These are phyloP conservation scores for Blastobotrys ciferrii DNA, from an alignment of 1,139 yeast genomes.

Conservation along the genomic window DNA sequence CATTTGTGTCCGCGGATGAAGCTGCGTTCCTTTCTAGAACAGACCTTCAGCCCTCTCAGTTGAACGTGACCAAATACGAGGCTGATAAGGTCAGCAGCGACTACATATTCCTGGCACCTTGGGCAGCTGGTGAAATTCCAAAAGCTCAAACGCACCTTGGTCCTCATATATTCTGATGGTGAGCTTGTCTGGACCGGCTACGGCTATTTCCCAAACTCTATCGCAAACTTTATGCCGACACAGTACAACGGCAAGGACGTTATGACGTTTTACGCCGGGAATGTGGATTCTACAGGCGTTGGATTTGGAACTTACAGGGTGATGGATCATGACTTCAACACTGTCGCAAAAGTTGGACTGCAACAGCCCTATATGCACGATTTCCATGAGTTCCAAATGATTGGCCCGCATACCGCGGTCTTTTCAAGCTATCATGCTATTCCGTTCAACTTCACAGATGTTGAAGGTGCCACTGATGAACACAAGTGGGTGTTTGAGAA, in stretches of 20 bases:
- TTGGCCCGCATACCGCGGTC: constrained; percentile 15
- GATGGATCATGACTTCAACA: constrained; percentile 16
- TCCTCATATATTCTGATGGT: constrained; percentile 19
- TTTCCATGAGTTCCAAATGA: constrained; percentile 20
- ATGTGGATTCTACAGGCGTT: constrained; percentile 15
- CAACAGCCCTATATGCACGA: constrained; percentile 17
- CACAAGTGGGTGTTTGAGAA: constrained; percentile 12
- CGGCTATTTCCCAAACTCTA: constrained; percentile 13
- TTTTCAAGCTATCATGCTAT: constrained; percentile 17
- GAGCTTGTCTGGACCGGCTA: constrained; percentile 22
- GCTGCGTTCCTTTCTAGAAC: constrained; percentile 15
- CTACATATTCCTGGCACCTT: constrained; percentile 18
- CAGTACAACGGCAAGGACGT: constrained; percentile 13
- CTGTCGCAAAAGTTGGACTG: constrained; percentile 15
- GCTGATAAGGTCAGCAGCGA: background rate
- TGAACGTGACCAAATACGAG: constrained; percentile 16
- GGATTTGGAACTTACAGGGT: constrained; percentile 20
- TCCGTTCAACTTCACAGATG: constrained; percentile 13
- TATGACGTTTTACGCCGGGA: constrained; percentile 16
- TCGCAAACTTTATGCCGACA: constrained; percentile 18
- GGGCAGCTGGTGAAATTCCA: constrained; percentile 14
- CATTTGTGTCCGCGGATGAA: no score
- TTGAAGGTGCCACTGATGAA: background rate
- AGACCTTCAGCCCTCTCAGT: constrained; percentile 18
- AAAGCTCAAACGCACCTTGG: constrained; percentile 15